Percentiles rank a stretch among this genome's conserved stretches.
Evolutionary conservation across 352 stramenopile genomes (phyloP).

Genomic region (Phytophthora cajani): DNA sequence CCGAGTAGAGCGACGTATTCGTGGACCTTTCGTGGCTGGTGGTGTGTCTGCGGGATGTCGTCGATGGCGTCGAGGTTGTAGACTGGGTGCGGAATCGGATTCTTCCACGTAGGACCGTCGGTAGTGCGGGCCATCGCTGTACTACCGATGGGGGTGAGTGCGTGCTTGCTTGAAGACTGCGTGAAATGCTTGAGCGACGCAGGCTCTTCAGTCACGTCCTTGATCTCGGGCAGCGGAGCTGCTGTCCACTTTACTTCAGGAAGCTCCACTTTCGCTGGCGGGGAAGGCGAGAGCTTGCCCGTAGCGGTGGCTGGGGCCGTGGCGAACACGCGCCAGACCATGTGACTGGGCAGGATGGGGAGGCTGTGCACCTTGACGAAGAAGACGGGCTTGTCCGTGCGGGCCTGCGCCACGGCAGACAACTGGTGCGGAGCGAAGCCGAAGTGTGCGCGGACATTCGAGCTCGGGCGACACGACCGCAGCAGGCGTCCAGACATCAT

Average conservation of each 20-base stretch:
- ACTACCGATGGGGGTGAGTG: not conserved
- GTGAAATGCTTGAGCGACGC: constrained; percentile 41
- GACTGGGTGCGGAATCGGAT: constrained; percentile 47
- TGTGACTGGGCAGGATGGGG: constrained; percentile 26
- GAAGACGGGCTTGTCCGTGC: constrained; percentile 18
- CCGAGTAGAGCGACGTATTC: constrained; percentile 43
- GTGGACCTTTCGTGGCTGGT: constrained; percentile 42
- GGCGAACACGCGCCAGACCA: constrained; percentile 24
- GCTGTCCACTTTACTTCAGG: constrained; percentile 21
- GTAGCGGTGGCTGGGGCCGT: constrained; percentile 5
- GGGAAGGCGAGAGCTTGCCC: constrained; percentile 5
- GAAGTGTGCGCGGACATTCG: constrained; percentile 17
- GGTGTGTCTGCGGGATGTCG: constrained; percentile 42
- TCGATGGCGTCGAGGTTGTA: constrained; percentile 51
- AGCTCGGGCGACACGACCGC: constrained; percentile 9
- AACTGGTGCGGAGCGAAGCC: constrained; percentile 37
- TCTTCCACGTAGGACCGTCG: constrained; percentile 35
- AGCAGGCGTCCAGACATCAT: constrained; percentile 29
- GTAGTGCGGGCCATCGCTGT: constrained; percentile 2
- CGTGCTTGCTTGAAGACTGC: constrained; percentile 31
- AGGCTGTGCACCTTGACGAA: constrained; percentile 25
- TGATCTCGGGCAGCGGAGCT: constrained; percentile 43
- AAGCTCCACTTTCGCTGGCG: constrained; percentile 10
- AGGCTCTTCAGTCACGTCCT: constrained; percentile 40
- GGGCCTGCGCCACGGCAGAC: constrained; percentile 17